A percentile compares a stretch with the other conserved stretches of the same genome.
Conservation (phyloP, 2,329 filamentous ascomycete genomes). For the Orbilia quercus region DNA sequence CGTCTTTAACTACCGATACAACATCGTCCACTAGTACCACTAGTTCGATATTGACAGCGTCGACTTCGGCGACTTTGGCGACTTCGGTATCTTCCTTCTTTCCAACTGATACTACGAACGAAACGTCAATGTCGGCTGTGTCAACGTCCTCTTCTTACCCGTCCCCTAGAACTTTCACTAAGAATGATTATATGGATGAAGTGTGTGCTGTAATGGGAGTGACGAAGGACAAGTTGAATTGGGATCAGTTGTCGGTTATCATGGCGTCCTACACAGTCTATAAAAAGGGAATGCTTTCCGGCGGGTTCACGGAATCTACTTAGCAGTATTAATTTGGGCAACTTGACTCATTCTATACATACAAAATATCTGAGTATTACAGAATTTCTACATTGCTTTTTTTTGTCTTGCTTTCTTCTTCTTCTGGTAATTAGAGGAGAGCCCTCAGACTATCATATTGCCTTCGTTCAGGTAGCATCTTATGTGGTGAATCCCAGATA, state of each 20-base stretch:
- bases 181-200: conserved; percentile 6
- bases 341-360: too few relatives aligned
- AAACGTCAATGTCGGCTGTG: background rate
- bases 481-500: too few relatives aligned
- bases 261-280: conserved; percentile 14
- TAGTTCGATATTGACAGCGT: background rate
- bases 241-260: conserved; percentile 4
- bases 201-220: background rate
- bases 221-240: background rate
- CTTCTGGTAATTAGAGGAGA: too few relatives aligned
- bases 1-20: background rate
- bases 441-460: too few relatives aligned
- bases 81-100: background rate
- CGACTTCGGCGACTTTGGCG: background rate
- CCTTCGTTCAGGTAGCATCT: too few relatives aligned
- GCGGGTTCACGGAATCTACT: background rate
- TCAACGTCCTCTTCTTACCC: background rate
- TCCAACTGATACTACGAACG: too few relatives aligned
- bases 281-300: conserved; percentile 7
- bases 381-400: too few relatives aligned
- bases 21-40: background rate
- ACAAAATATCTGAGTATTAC: too few relatives aligned
- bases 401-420: too few relatives aligned
- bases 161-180: background rate
- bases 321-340: background rate